Evolutionary conservation across 352 stramenopile species (phyloP).

Genomic region (Blastocystis hominis): DNA sequence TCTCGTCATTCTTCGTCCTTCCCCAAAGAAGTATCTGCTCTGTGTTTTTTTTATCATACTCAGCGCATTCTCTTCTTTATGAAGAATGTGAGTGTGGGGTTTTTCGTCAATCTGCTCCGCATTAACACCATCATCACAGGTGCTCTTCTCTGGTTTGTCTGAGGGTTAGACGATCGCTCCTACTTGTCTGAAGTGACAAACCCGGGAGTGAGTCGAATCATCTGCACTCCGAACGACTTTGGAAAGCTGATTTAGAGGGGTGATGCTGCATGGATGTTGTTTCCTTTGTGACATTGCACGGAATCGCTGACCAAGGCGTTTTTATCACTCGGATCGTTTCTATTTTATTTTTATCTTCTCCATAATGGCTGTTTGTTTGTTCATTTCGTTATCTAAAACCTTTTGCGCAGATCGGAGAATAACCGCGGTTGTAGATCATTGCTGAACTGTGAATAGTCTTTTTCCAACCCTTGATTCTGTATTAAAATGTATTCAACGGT

Average conservation of each 20-base stretch:
- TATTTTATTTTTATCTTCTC: not conserved
- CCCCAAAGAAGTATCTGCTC: not conserved
- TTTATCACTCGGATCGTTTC: not conserved
- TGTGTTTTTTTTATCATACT: not conserved
- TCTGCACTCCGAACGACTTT: not conserved
- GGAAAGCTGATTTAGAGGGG: not conserved
- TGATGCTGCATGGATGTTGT: too few relatives aligned
- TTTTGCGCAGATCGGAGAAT: not conserved
- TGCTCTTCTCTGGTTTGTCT: not conserved
- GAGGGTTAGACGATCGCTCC: not conserved
- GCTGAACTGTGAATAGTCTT: not conserved
- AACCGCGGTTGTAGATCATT: not conserved
- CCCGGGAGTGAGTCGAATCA: not conserved
- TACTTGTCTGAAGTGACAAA: not conserved
- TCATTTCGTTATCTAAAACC: not conserved
- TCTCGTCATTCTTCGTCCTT: not conserved
- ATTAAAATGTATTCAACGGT: slow-evolving; percentile 59
- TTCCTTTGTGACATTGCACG: too few relatives aligned
- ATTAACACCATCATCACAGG: not conserved
- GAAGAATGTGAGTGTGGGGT: not conserved
- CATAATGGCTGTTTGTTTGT: too few relatives aligned
- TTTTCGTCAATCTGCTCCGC: not conserved
- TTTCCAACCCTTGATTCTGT: slow-evolving; percentile 1
- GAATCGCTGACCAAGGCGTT: not conserved
- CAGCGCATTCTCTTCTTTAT: slow-evolving; percentile 11